Evolutionary conservation across 2,329 filamentous ascomycete genomes (phyloP), one percentile per base, ranked within the genome.

Genomic region (Coniella vitis): DNA sequence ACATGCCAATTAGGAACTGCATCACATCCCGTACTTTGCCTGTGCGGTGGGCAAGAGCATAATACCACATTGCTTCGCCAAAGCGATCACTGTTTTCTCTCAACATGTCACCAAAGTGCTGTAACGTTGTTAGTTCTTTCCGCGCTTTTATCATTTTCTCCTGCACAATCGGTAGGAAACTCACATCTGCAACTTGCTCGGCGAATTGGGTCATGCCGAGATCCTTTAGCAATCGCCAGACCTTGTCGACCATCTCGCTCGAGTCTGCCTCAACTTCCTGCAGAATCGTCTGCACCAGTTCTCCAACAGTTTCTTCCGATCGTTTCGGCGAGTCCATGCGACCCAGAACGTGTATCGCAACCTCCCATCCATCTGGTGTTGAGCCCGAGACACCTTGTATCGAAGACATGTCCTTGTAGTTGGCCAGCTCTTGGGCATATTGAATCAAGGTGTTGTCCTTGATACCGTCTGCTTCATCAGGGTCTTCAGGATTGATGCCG

Each of bases 61-160:
- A 97, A 71, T 94, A 96, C 69, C 93, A 84, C 17, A 97, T 75
- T 1, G 89, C 87, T 55, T 91, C 82, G 47, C 91, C 91, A 57
- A 91, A 96, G 47, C 85, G 79, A 58, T 87, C 80, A 1, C 86
- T 85, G 37, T 81, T 78, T 52, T 82, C 76, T 10, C 83, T 80
- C 35, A 95, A 75, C 41, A 83, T 76, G 56, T 95, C 84, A 49
- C 90, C 91, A 62, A 89, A 96, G 56, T 85, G 83, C 87, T 95
- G 59, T 22, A 17, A n/a, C 13, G n/a, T 13, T 29, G 49, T 69
- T 60, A 65, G 60, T 51, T 41, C 12, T 21, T 40, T 31, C 13
- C n/a, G n/a, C n/a, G n/a, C n/a, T 39, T 12, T 13, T 2, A 14
- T n/a, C 2, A 17, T n/a, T 14, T 10, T 7, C 13, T 40, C 29